A percentile compares a stretch with the other conserved stretches of the same genome.
Conservation (phyloP, 192 early-diverging fungal species). For the Entomortierella beljakovae region DNA sequence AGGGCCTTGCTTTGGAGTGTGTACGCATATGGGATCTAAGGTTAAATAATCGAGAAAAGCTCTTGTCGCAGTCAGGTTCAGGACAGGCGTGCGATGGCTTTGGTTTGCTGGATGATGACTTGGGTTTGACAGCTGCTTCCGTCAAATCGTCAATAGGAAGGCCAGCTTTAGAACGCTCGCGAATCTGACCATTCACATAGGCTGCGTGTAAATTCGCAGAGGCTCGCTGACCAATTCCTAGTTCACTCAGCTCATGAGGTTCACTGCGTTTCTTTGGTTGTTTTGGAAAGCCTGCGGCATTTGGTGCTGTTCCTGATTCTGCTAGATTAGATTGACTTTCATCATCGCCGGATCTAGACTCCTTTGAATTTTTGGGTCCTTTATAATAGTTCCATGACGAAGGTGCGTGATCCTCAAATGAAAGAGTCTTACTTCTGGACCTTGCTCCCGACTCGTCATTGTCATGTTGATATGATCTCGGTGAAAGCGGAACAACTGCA, state of each 20-base stretch:
- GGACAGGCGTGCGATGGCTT: conserved; percentile 62
- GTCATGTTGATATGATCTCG: conserved; percentile 32
- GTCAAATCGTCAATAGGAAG: conserved; percentile 16
- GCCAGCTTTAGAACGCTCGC: conserved; percentile 34
- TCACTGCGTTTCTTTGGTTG: conserved; percentile 31
- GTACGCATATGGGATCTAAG: conserved; percentile 82
- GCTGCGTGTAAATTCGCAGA: conserved; percentile 51
- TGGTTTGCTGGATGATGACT: conserved; percentile 22
- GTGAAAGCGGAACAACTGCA: conserved; percentile 41
- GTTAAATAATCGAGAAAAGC: conserved; percentile 88
- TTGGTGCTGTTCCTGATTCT: neutral
- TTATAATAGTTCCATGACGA: conserved; percentile 32
- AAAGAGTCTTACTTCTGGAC: conserved; percentile 26
- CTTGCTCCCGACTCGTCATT: conserved; percentile 14
- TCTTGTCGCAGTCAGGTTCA: conserved; percentile 80
- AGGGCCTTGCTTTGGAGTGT: conserved; percentile 79
- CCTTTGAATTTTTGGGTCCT: too few relatives aligned
- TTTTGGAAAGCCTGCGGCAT: neutral
- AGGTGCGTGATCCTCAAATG: conserved; percentile 28
- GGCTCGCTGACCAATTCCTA: conserved; percentile 48
- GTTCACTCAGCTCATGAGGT: conserved; percentile 47
- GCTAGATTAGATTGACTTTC: conserved; percentile 9
- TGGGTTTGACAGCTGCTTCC: conserved; percentile 10
- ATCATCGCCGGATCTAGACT: conserved; percentile 29
- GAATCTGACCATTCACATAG: conserved; percentile 41